Percentiles rank a stretch among this genome's conserved stretches.
Conservation (phyloP, 2,329 filamentous ascomycete species). For the Pyrenophora tritici-repentis region DNA sequence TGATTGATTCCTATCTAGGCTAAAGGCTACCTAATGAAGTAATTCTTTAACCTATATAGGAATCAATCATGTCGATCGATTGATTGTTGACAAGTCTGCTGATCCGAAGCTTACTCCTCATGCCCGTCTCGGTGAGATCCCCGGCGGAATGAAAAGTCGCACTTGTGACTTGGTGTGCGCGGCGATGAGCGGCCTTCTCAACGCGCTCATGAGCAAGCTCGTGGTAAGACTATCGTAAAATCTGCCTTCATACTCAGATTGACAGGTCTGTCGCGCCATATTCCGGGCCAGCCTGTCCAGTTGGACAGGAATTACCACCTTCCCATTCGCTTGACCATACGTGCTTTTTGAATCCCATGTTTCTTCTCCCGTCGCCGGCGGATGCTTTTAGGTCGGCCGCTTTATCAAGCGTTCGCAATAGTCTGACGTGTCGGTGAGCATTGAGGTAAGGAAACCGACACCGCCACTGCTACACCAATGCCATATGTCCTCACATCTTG, state of each 20-base stretch:
- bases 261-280: conserved; percentile 25
- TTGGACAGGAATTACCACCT: conserved; percentile 2
- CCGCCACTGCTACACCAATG: conserved; percentile 18
- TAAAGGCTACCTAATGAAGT: no score
- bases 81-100: no score
- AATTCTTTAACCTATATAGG: no score
- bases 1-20: no score
- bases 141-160: conserved; percentile 20
- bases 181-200: conserved; percentile 13
- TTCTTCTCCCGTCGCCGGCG: neutral
- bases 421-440: conserved; percentile 19
- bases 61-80: no score
- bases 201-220: conserved; percentile 4
- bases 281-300: conserved; percentile 18
- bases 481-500: conserved; percentile 24
- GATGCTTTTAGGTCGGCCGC: neutral
- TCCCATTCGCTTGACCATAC: neutral
- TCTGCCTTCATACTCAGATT: conserved; percentile 15
- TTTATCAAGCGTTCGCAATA: conserved; percentile 18
- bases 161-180: conserved; percentile 20
- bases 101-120: conserved; percentile 20
- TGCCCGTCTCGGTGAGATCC: conserved; percentile 17
- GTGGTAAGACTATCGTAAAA: conserved; percentile 12
- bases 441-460: conserved; percentile 10
- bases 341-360: neutral